These are phyloP conservation scores for Suillus plorans DNA, from an alignment of 768 basidiomycete species.

Conservation along the genomic window DNA sequence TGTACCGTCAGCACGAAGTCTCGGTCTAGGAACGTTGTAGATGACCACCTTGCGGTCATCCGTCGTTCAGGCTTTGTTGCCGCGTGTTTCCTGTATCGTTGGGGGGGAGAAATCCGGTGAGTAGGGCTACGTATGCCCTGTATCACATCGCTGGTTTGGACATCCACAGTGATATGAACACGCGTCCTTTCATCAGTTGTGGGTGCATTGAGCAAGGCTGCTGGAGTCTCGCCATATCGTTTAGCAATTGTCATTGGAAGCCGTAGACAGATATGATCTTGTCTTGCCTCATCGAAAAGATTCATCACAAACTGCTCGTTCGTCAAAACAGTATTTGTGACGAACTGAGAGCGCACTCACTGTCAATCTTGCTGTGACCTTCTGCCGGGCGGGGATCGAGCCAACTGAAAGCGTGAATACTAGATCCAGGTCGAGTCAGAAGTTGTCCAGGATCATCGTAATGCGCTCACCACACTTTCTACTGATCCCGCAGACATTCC, in stretches of 20 bases:
- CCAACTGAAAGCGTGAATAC: constrained; percentile 62
- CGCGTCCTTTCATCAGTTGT: constrained; percentile 33
- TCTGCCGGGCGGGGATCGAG: constrained; percentile 43
- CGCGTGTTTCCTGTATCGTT: constrained; percentile 33
- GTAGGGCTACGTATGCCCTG: constrained; percentile 42
- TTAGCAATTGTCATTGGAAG: constrained; percentile 50
- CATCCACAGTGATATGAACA: constrained; percentile 41
- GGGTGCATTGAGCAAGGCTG: constrained; percentile 32
- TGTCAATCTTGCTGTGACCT: constrained; percentile 40
- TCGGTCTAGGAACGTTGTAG: constrained; percentile 39
- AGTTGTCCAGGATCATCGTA: not conserved
- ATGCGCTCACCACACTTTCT: constrained; percentile 37
- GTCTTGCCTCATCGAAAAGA: constrained; percentile 47
- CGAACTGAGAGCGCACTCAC: constrained; percentile 29
- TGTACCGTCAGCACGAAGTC: constrained; percentile 54
- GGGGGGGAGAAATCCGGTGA: constrained; percentile 38
- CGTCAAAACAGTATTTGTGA: not conserved
- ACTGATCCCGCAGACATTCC: constrained; percentile 45
- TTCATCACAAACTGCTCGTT: constrained; percentile 48
- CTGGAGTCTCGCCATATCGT: constrained; percentile 50
- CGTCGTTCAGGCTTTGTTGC: constrained; percentile 39
- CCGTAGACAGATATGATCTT: constrained; percentile 51
- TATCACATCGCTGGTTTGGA: constrained; percentile 52
- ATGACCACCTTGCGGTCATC: constrained; percentile 38
- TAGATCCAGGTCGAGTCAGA: constrained; percentile 17